Conservation (phyloP, 495 filamentous ascomycete genomes). For the Trypethelium eluteriae region DNA sequence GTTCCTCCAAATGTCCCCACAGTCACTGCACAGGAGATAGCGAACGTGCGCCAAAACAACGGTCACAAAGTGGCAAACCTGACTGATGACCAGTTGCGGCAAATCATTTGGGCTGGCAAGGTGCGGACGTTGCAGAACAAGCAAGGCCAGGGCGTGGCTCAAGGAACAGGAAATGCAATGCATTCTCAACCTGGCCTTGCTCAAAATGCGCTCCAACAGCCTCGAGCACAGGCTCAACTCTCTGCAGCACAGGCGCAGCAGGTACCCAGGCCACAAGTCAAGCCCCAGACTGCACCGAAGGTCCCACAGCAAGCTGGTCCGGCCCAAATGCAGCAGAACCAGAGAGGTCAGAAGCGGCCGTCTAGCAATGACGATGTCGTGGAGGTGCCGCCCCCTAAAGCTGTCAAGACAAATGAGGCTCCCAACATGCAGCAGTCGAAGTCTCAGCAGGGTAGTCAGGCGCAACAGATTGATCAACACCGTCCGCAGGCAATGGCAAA, state of each 20-base stretch:
- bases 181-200: background rate
- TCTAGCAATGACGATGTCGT: slow-evolving; percentile 52
- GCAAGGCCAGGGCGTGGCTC: background rate
- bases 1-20: slow-evolving; percentile 2
- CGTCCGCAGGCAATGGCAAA: slow-evolving; percentile 5
- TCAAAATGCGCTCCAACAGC: slow-evolving; percentile 21
- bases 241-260: slow-evolving; percentile 21
- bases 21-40: slow-evolving; percentile 26
- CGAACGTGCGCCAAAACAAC: slow-evolving; percentile 17
- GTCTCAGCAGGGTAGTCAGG: slow-evolving; percentile 31
- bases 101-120: slow-evolving; percentile 30
- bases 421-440: slow-evolving; percentile 32
- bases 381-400: slow-evolving; percentile 45
- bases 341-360: slow-evolving; percentile 49
- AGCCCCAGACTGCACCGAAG: slow-evolving; percentile 21
- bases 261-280: slow-evolving; percentile 16
- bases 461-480: background rate
- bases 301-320: slow-evolving; percentile 23
- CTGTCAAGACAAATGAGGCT: slow-evolving; percentile 34
- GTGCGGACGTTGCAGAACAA: slow-evolving; percentile 25
- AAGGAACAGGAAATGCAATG: background rate
- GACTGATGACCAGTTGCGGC: slow-evolving; percentile 50
- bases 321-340: slow-evolving; percentile 20
- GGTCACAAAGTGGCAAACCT: slow-evolving; percentile 32
- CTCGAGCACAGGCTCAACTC: slow-evolving; percentile 9